These are phyloP conservation scores for Maudiozyma saulgeensis DNA, from an alignment of 805 yeast species.

Conservation along the genomic window DNA sequence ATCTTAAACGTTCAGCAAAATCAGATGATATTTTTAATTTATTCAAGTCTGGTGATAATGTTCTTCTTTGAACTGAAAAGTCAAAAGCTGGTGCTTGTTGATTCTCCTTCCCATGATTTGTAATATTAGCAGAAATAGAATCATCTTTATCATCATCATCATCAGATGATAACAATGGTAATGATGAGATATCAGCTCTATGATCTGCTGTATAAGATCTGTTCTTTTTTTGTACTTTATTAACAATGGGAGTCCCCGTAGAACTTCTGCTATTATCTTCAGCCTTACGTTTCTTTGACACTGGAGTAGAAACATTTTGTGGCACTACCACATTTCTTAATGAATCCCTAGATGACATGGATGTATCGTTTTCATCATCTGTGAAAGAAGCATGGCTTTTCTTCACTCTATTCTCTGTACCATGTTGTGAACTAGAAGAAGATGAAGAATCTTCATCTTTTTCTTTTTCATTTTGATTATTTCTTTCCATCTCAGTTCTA, in stretches of 20 bases:
- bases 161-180: not conserved
- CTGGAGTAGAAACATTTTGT: conserved; percentile 1
- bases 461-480: conserved; percentile 1
- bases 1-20: conserved; percentile 31
- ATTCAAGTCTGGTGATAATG: conserved; percentile 26
- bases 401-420: not conserved
- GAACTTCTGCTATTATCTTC: conserved; percentile 4
- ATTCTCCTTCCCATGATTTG: not conserved
- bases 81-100: conserved; percentile 4
- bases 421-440: not conserved
- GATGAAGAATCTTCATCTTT: not conserved
- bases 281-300: conserved; percentile 5
- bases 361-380: not conserved
- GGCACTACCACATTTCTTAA: not conserved
- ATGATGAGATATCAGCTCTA: not conserved
- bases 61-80: conserved; percentile 19
- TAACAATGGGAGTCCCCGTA: conserved; percentile 16
- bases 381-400: not conserved
- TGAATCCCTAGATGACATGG: not conserved
- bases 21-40: conserved; percentile 27
- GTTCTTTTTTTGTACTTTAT: conserved; percentile 19
- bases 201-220: conserved; percentile 16
- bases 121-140: not conserved
- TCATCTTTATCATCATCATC: not conserved
- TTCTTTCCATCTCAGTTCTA: conserved; percentile 1